Conservation (phyloP, 108 stramenopile species). For the Cyclotella sp. region DNA sequence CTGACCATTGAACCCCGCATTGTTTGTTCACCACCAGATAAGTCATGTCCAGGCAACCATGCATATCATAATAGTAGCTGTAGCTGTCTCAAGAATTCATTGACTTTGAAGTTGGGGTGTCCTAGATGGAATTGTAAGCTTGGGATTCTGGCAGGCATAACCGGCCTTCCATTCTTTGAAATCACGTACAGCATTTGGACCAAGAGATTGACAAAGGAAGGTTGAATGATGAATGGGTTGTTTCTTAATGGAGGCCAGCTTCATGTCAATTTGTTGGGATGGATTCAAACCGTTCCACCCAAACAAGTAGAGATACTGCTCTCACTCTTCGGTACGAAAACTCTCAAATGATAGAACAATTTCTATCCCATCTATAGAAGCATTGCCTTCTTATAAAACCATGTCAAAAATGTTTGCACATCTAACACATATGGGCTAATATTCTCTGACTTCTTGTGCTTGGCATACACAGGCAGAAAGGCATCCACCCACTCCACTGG, state of each 20-base stretch:
- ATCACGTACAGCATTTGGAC: background rate
- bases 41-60: too few species aligned
- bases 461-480: background rate
- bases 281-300: background rate
- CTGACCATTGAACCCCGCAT: too few species aligned
- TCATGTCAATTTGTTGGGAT: background rate
- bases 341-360: background rate
- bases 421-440: background rate
- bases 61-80: background rate
- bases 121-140: too few species aligned
- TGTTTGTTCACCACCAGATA: background rate
- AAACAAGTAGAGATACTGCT: background rate
- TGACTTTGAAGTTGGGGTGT: too few species aligned
- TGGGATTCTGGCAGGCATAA: background rate
- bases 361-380: background rate
- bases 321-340: background rate
- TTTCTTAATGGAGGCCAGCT: background rate
- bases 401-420: background rate
- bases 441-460: background rate
- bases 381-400: background rate
- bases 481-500: too few species aligned
- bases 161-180: background rate
- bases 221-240: background rate
- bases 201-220: background rate
- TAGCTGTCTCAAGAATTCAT: background rate